Evolutionary conservation across 2,329 filamentous ascomycete species (phyloP).

Genomic region (Colletotrichum navitas): DNA sequence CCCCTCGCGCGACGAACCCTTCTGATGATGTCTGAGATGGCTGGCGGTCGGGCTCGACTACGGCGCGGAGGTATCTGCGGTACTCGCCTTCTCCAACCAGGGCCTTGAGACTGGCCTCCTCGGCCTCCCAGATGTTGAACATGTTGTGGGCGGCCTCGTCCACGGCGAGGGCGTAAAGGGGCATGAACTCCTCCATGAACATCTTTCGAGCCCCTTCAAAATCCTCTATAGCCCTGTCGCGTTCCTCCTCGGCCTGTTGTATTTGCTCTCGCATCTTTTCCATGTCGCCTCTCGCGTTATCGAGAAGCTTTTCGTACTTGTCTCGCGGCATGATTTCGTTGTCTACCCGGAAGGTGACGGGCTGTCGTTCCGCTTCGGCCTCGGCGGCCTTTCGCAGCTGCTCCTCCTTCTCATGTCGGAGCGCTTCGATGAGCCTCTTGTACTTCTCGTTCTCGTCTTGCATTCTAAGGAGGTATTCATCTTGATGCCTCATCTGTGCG

Average conservation of each 20-base stretch:
- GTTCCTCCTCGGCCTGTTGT: background rate
- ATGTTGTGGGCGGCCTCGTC: background rate
- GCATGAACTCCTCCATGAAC: slow-evolving; percentile 1
- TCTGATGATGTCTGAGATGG: slow-evolving; percentile 6
- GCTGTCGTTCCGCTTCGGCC: background rate
- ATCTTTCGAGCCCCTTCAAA: background rate
- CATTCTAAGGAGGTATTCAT: background rate
- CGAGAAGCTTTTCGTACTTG: slow-evolving; percentile 25
- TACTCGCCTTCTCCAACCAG: slow-evolving; percentile 3
- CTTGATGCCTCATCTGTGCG: background rate
- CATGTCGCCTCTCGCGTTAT: slow-evolving; percentile 24
- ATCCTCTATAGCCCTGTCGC: background rate
- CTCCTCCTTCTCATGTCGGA: background rate
- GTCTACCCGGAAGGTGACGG: slow-evolving; percentile 15
- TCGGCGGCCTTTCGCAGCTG: background rate
- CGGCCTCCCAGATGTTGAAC: background rate
- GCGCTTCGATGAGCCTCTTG: background rate
- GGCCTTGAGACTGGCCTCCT: slow-evolving; percentile 10
- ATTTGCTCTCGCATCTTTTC: slow-evolving; percentile 3
- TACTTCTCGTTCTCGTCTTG: background rate
- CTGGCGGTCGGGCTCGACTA: background rate
- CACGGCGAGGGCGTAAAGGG: slow-evolving; percentile 1
- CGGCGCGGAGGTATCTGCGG: slow-evolving; percentile 1
- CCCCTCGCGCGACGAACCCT: background rate
- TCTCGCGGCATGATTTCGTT: slow-evolving; percentile 3